Evolutionary conservation across 208 protist species (phyloP).

Genomic region (Crithidia sp.): DNA sequence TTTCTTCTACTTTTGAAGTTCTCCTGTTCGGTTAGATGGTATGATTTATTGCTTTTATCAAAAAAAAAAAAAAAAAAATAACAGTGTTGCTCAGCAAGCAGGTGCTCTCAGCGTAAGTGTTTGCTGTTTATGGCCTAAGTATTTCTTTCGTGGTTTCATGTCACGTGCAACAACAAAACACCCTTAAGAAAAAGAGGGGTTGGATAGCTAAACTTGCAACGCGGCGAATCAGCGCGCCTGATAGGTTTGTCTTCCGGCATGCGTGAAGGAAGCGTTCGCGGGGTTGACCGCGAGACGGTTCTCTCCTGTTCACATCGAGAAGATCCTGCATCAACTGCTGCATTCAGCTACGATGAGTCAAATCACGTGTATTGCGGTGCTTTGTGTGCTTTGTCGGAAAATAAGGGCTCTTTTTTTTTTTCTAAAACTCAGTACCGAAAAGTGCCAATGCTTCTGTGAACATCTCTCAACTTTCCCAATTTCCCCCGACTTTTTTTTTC

Average conservation of each 20-base stretch:
- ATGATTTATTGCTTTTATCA: constrained; percentile 21
- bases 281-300: too few relatives aligned
- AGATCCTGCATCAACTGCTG: too few relatives aligned
- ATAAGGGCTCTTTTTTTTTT: background rate
- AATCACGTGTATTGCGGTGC: too few relatives aligned
- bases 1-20: constrained; percentile 17
- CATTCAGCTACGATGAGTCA: too few relatives aligned
- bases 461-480: background rate
- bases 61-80: constrained; percentile 9
- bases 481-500: background rate
- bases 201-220: background rate
- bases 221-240: too few relatives aligned
- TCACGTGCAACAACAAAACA: background rate
- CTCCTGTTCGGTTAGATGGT: constrained; percentile 9
- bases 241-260: too few relatives aligned
- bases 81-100: constrained; percentile 2
- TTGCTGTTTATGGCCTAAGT: constrained; percentile 1
- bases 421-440: background rate
- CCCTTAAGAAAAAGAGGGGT: background rate
- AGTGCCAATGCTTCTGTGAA: background rate
- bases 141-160: background rate
- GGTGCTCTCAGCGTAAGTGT: constrained; percentile 5
- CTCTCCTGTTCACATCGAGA: too few relatives aligned
- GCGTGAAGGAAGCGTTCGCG: too few relatives aligned
- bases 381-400: too few relatives aligned